Evolutionary conservation across 768 basidiomycete genomes (phyloP).

Genomic region (Agrocybe chaxingu): DNA sequence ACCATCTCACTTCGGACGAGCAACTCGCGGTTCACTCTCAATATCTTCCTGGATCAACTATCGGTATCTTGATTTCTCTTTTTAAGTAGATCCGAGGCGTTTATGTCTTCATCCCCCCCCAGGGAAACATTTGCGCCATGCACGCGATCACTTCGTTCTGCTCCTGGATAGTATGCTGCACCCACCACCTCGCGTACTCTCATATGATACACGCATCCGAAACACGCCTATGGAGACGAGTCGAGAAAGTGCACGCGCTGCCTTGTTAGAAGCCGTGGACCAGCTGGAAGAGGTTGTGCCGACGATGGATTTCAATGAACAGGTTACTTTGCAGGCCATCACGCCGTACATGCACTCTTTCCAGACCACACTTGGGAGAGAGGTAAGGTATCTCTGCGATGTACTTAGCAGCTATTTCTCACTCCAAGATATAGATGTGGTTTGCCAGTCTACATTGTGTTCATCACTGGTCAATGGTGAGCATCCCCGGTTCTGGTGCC

Average conservation of each 20-base stretch:
- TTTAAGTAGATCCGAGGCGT: conserved; percentile 1
- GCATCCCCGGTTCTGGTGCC: conserved; percentile 12
- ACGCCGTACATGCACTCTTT: conserved; percentile 77
- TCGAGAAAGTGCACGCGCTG: conserved; percentile 53
- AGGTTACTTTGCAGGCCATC: conserved; percentile 74
- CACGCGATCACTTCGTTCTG: conserved; percentile 77
- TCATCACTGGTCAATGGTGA: conserved; percentile 89
- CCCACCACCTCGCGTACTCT: conserved; percentile 50
- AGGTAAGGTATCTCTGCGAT: conserved; percentile 40
- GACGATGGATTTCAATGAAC: conserved; percentile 44
- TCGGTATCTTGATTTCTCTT: conserved; percentile 45
- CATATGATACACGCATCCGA: conserved; percentile 72
- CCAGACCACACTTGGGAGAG: conserved; percentile 78
- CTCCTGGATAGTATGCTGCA: conserved; percentile 51
- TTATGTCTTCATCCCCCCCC: neutral
- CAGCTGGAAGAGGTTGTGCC: conserved; percentile 55
- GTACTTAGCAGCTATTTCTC: neutral
- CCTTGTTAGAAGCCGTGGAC: conserved; percentile 52
- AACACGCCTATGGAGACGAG: conserved; percentile 84
- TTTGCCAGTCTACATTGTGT: conserved; percentile 84
- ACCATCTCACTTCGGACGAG: conserved; percentile 60
- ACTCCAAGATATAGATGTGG: conserved; percentile 56
- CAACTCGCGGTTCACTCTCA: conserved; percentile 70
- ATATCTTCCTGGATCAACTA: conserved; percentile 83
- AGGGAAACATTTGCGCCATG: conserved; percentile 89